A percentile compares a stretch with the other conserved stretches of the same genome.
Conservation (phyloP, 495 filamentous ascomycete genomes). For the Hamigera avellanea region DNA sequence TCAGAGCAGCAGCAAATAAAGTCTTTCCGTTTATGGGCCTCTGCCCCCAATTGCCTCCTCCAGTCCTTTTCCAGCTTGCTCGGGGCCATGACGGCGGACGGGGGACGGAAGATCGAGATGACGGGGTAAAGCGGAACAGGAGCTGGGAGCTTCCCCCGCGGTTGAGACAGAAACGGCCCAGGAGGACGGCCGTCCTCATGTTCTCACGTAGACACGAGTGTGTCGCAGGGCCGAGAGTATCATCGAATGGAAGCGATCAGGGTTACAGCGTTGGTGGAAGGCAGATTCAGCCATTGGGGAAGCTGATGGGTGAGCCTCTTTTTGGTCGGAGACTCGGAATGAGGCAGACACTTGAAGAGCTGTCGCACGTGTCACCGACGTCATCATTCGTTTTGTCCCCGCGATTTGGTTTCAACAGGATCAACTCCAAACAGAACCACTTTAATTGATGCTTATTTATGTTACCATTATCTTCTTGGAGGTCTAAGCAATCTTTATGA, state of each 20-base stretch:
- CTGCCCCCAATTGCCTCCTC: slow-evolving; percentile 16
- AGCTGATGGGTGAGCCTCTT: no score
- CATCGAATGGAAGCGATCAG: background rate
- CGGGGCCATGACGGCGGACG: slow-evolving; percentile 15
- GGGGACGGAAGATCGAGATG: slow-evolving; percentile 8
- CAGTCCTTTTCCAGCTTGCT: slow-evolving; percentile 10
- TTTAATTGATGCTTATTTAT: no score
- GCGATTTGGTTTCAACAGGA: no score
- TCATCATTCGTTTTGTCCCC: no score
- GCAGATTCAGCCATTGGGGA: no score
- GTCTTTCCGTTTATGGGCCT: slow-evolving; percentile 21
- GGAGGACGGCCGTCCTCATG: slow-evolving; percentile 44
- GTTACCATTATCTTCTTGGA: no score
- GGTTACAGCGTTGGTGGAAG: no score
- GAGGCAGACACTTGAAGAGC: no score
- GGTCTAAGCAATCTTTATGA: no score
- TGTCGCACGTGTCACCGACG: no score
- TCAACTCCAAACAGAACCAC: no score
- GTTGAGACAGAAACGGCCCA: slow-evolving; percentile 43
- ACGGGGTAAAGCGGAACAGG: slow-evolving; percentile 8
- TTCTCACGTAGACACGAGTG: slow-evolving; percentile 14
- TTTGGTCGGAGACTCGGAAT: no score
- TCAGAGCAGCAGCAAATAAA: slow-evolving; percentile 41
- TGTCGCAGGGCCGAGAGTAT: background rate
- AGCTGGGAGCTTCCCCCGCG: slow-evolving; percentile 19